Conservation (phyloP, 2,329 filamentous ascomycete species). For the Colletotrichum spaethianum region DNA sequence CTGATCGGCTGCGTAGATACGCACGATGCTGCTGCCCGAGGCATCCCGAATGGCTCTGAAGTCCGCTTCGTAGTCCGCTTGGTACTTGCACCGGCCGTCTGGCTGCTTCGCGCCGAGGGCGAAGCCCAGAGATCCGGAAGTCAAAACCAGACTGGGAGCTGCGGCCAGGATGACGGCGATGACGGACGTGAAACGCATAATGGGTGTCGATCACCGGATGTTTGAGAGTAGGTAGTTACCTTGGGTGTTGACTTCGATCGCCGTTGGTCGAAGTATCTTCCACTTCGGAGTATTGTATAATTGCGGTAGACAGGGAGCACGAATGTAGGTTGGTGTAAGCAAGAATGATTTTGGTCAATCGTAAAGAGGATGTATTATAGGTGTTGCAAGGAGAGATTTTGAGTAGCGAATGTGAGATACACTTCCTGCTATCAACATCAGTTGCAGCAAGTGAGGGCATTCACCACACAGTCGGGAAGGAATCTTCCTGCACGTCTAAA, state of each 20-base stretch:
- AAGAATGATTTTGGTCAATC: background rate
- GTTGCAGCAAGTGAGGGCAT: slow-evolving; percentile 10
- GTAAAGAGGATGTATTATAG: background rate
- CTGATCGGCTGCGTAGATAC: slow-evolving; percentile 77
- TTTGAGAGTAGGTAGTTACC: background rate
- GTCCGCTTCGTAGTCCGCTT: slow-evolving; percentile 74
- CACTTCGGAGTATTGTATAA: background rate
- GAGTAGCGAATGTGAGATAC: background rate
- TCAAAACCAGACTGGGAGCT: slow-evolving; percentile 54
- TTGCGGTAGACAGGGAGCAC: background rate
- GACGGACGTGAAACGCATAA: slow-evolving; percentile 5
- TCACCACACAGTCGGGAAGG: slow-evolving; percentile 6
- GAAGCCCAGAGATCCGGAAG: slow-evolving; percentile 69
- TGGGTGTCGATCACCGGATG: background rate
- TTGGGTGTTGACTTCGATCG: background rate
- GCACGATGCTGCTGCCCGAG: slow-evolving; percentile 69
- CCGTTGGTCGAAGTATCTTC: background rate
- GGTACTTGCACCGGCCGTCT: slow-evolving; percentile 73
- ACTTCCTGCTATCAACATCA: background rate
- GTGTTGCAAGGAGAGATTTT: background rate
- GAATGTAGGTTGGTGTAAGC: background rate
- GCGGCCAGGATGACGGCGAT: slow-evolving; percentile 39
- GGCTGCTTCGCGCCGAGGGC: slow-evolving; percentile 75
- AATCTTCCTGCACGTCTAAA: slow-evolving; percentile 7
- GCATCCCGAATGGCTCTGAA: slow-evolving; percentile 71